Evolutionary conservation across 202 grass and related monocot genomes (phyloP).

Genomic region (Alloteropsis angusta): DNA sequence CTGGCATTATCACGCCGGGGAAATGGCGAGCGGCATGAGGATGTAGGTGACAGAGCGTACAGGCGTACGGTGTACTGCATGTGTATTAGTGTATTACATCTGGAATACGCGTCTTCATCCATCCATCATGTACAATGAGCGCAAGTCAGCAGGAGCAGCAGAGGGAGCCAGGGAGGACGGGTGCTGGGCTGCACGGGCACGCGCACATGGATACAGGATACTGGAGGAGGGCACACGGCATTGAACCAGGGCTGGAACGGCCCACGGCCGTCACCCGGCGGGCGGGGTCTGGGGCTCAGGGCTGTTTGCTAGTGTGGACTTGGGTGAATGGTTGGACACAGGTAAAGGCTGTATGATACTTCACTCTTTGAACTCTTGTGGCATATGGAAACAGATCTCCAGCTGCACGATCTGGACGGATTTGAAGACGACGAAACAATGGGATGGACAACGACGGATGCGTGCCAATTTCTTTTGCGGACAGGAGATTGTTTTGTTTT

Average conservation of each 20-base stretch:
- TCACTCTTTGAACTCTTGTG: not conserved
- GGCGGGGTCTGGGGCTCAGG: not conserved
- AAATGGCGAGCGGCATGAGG: constrained; percentile 13
- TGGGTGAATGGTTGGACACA: not conserved
- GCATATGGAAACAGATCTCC: not conserved
- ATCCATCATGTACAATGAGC: constrained; percentile 6
- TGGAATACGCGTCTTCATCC: not conserved
- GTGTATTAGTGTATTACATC: not conserved
- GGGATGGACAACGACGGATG: not conserved
- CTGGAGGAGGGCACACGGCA: not conserved
- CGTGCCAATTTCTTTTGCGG: not conserved
- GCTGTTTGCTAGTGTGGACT: not conserved
- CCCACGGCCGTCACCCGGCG: not conserved
- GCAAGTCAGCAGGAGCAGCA: not conserved
- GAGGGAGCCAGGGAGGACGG: not conserved
- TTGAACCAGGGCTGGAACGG: not conserved
- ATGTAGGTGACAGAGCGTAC: constrained; percentile 12
- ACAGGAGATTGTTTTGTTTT: not conserved
- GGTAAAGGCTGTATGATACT: not conserved
- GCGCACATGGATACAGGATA: not conserved
- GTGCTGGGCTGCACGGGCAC: not conserved
- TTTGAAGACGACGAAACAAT: not conserved
- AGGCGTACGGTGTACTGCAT: constrained; percentile 1
- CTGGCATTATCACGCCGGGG: not conserved
- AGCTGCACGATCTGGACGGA: not conserved